Conservation (phyloP, 257 asterid genomes). For the Solanum ahanhuiri region DNA sequence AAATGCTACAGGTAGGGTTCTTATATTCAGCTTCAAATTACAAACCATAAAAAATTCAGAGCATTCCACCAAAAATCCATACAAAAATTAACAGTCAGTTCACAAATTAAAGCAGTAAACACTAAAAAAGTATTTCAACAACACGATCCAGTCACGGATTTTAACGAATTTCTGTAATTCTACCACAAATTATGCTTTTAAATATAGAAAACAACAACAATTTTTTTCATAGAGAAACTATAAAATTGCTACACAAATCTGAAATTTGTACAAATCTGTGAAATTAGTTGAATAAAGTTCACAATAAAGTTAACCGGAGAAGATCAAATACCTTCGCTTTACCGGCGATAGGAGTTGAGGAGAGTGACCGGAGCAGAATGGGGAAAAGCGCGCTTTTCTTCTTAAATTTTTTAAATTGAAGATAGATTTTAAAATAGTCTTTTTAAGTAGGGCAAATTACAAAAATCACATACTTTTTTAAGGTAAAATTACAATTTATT, state of each 20-base stretch:
- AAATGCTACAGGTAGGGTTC: not conserved
- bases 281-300: not conserved
- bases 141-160: not conserved
- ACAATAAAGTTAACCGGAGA: not conserved
- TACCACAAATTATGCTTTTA: not conserved
- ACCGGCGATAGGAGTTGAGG: not conserved
- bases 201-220: not conserved
- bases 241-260: not conserved
- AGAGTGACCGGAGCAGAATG: slow-evolving; percentile 33
- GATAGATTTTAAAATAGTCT: not conserved
- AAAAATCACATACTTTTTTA: too few species aligned
- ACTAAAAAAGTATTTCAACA: not conserved
- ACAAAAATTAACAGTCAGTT: not conserved
- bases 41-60: not conserved
- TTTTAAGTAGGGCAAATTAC: too few species aligned
- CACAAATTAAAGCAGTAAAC: not conserved
- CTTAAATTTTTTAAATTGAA: not conserved
- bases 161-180: not conserved
- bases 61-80: not conserved
- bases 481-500: too few species aligned
- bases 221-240: not conserved
- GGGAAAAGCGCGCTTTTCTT: not conserved
- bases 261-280: not conserved
- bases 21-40: not conserved
- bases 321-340: not conserved